These are phyloP conservation scores for Blakeslea trispora DNA, from an alignment of 371 early-diverging fungal genomes.

Conservation along the genomic window DNA sequence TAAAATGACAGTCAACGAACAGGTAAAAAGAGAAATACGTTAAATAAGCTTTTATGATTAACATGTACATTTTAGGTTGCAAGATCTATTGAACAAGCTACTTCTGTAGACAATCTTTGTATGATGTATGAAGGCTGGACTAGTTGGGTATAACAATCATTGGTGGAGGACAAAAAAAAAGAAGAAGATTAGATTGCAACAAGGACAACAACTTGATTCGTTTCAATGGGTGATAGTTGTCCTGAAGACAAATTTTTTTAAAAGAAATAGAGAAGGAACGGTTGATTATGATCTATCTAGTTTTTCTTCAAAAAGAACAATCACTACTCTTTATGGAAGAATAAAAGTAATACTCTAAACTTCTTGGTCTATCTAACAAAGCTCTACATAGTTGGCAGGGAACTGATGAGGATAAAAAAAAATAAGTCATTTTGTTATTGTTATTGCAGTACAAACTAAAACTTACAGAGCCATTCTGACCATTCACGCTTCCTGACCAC, in stretches of 20 bases:
- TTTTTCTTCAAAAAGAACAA: too few species aligned
- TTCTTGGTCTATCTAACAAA: constrained; percentile 7
- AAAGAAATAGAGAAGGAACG: too few species aligned
- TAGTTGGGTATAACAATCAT: constrained; percentile 54
- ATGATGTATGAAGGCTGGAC: constrained; percentile 63
- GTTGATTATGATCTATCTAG: too few species aligned
- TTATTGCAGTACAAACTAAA: background rate
- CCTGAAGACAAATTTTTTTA: too few species aligned
- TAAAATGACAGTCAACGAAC: constrained; percentile 61
- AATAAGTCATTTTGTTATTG: background rate
- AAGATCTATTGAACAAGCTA: constrained; percentile 61
- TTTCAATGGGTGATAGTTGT: too few species aligned
- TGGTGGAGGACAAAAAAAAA: background rate
- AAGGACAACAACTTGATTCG: too few species aligned
- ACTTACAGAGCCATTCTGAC: constrained; percentile 63
- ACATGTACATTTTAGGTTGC: constrained; percentile 30
- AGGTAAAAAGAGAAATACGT: constrained; percentile 23
- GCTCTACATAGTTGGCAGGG: constrained; percentile 79
- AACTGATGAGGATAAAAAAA: constrained; percentile 41
- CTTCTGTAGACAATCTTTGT: constrained; percentile 57
- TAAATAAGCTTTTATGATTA: background rate
- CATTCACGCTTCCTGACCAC: constrained; percentile 77
- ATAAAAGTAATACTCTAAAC: background rate
- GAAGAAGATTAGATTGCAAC: too few species aligned
- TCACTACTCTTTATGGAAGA: background rate